phyloP scores from a whole-genome alignment of 2,329 filamentous ascomycete genomes.

The Clonostachys byssicola region DNA sequence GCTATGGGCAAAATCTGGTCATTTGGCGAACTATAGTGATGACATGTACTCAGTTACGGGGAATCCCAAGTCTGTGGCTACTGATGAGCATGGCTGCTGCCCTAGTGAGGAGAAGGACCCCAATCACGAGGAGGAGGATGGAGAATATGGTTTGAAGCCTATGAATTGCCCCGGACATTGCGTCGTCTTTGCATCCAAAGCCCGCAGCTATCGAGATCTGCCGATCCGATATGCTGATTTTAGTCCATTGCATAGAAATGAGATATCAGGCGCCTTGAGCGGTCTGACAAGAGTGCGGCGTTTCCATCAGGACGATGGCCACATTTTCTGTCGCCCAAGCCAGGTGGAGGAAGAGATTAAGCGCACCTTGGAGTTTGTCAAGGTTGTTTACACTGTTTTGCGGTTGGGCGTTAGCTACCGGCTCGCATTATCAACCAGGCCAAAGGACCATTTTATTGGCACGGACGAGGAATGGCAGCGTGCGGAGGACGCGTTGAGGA shows the following conservation, averaged over 20 bases:
- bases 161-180: slow-evolving; percentile 95
- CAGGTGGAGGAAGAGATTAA: slow-evolving; percentile 74
- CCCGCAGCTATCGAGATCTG: slow-evolving; percentile 73
- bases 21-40: slow-evolving; percentile 85
- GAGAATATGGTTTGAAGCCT: slow-evolving; percentile 79
- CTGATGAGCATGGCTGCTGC: slow-evolving; percentile 20
- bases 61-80: slow-evolving; percentile 20
- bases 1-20: slow-evolving; percentile 80
- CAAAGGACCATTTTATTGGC: slow-evolving; percentile 74
- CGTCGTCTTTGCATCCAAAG: slow-evolving; percentile 71
- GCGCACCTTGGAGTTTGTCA: slow-evolving; percentile 70
- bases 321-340: slow-evolving; percentile 79
- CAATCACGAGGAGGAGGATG: slow-evolving; percentile 46
- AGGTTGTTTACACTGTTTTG: slow-evolving; percentile 66
- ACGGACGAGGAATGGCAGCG: slow-evolving; percentile 57
- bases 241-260: slow-evolving; percentile 81
- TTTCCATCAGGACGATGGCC: slow-evolving; percentile 88
- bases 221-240: slow-evolving; percentile 86
- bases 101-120: slow-evolving; percentile 9
- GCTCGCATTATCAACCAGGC: slow-evolving; percentile 74
- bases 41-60: slow-evolving; percentile 85
- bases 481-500: slow-evolving; percentile 32
- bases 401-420: slow-evolving; percentile 65
- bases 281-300: slow-evolving; percentile 80
- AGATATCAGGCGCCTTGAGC: slow-evolving; percentile 75